These are phyloP conservation scores for Diutina neorugosa DNA, from an alignment of 1,139 yeast species.

Conservation along the genomic window DNA sequence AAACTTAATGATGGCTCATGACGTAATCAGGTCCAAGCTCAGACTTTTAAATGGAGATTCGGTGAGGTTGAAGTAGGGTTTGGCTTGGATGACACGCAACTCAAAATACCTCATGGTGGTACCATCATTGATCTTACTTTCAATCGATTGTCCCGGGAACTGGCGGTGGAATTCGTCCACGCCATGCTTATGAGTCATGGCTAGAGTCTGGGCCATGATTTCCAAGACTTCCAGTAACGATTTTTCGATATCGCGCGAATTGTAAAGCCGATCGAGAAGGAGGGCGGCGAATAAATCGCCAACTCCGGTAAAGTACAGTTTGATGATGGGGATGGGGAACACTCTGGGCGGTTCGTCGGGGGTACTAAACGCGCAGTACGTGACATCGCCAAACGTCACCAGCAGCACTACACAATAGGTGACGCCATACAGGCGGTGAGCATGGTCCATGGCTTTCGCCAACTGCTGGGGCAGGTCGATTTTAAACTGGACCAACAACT, in stretches of 20 bases:
- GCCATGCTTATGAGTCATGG: conserved; percentile 22
- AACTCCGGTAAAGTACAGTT: conserved; percentile 80
- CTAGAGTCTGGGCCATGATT: conserved; percentile 11
- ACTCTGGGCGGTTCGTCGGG: conserved; percentile 9
- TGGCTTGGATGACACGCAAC: conserved; percentile 25
- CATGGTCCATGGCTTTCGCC: conserved; percentile 27
- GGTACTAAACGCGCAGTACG: conserved; percentile 47
- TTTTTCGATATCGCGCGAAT: background rate
- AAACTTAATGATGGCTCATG: background rate
- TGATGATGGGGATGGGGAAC: conserved; percentile 42
- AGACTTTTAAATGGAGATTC: background rate
- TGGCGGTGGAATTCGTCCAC: conserved; percentile 5
- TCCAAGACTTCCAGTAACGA: background rate
- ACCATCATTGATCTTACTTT: conserved; percentile 24
- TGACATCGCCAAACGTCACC: conserved; percentile 8
- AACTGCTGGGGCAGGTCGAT: conserved; percentile 32
- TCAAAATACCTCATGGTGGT: conserved; percentile 30
- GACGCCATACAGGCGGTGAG: conserved; percentile 42
- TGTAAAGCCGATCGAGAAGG: conserved; percentile 39
- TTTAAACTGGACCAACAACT: conserved; percentile 46
- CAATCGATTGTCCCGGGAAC: conserved; percentile 3
- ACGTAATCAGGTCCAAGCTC: background rate
- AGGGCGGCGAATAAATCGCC: conserved; percentile 87
- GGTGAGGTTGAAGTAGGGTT: background rate
- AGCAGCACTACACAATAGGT: conserved; percentile 55